Conservation (phyloP, 2,329 filamentous ascomycete species). For the Thermoascus crustaceus region DNA sequence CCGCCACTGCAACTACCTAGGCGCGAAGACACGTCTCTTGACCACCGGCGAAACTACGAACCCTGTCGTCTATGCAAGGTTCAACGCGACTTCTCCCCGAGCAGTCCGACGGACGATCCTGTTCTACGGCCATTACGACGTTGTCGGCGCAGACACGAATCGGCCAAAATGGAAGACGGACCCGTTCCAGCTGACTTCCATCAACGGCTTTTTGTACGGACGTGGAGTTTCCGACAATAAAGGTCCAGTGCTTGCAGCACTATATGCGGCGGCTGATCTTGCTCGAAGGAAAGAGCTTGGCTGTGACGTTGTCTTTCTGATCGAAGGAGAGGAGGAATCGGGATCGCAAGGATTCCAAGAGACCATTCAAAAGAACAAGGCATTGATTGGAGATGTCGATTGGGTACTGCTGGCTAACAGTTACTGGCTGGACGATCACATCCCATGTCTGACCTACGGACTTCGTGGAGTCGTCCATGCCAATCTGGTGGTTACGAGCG, state of each 20-base stretch:
- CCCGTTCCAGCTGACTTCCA: slow-evolving; percentile 80
- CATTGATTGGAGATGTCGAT: slow-evolving; percentile 80
- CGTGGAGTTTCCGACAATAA: slow-evolving; percentile 98
- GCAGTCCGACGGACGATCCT: slow-evolving; percentile 73
- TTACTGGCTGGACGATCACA: slow-evolving; percentile 96
- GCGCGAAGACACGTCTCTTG: slow-evolving; percentile 83
- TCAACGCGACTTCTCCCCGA: slow-evolving; percentile 62
- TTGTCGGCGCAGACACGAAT: slow-evolving; percentile 80
- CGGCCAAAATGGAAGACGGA: slow-evolving; percentile 77
- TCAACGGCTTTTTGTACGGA: slow-evolving; percentile 88
- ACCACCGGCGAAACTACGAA: slow-evolving; percentile 72
- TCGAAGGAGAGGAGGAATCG: slow-evolving; percentile 94
- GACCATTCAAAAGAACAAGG: slow-evolving; percentile 70
- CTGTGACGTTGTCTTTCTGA: slow-evolving; percentile 85
- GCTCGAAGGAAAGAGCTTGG: slow-evolving; percentile 73
- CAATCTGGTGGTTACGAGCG: slow-evolving; percentile 78
- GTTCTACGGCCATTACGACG: slow-evolving; percentile 98
- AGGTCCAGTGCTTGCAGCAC: slow-evolving; percentile 84
- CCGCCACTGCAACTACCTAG: slow-evolving; percentile 83
- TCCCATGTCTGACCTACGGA: slow-evolving; percentile 91
- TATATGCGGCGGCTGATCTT: slow-evolving; percentile 88
- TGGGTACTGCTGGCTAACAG: slow-evolving; percentile 95
- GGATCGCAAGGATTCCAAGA: slow-evolving; percentile 86
- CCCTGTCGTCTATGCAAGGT: slow-evolving; percentile 86
- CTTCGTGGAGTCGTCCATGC: slow-evolving; percentile 89